These are phyloP conservation scores for Hydnum rufescens DNA, from an alignment of 768 basidiomycete genomes.

Conservation along the genomic window DNA sequence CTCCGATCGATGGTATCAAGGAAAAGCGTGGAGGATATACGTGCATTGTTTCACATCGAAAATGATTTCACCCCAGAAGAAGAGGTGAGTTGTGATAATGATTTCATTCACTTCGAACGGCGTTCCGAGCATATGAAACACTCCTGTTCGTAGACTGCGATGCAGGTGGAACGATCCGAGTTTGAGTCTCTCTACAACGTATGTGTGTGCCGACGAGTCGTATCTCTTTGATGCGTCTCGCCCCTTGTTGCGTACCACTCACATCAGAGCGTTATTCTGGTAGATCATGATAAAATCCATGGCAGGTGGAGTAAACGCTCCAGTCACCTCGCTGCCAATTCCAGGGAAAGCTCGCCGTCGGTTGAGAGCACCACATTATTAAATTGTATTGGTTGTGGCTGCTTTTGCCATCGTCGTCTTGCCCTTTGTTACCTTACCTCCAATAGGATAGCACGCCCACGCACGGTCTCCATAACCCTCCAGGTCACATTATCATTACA, in stretches of 20 bases:
- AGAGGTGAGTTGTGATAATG: not conserved
- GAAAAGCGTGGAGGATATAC: slow-evolving; percentile 5
- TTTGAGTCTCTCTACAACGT: not conserved
- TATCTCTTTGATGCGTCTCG: too few relatives aligned
- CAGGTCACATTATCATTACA: too few relatives aligned
- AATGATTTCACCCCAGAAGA: slow-evolving; percentile 8
- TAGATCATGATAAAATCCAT: not conserved
- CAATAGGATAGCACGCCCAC: too few relatives aligned
- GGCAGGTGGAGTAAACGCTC: not conserved
- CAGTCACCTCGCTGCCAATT: not conserved
- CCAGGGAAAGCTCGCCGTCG: not conserved
- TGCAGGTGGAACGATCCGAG: slow-evolving; percentile 1
- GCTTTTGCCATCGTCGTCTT: too few relatives aligned
- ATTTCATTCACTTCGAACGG: not conserved
- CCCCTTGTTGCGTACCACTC: not conserved
- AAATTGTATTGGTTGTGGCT: too few relatives aligned
- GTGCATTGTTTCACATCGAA: slow-evolving; percentile 5
- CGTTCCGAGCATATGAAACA: not conserved
- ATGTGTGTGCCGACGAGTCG: too few relatives aligned
- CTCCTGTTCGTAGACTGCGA: not conserved
- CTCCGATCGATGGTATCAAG: not conserved
- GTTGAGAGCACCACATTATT: too few relatives aligned
- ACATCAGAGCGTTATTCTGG: not conserved
- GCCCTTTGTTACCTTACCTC: too few relatives aligned
- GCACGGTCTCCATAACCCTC: too few relatives aligned